Percentiles rank a stretch among this genome's conserved stretches.
Conservation (phyloP, 176 grass and related monocot genomes). For the Eragrostis nindensis region DNA sequence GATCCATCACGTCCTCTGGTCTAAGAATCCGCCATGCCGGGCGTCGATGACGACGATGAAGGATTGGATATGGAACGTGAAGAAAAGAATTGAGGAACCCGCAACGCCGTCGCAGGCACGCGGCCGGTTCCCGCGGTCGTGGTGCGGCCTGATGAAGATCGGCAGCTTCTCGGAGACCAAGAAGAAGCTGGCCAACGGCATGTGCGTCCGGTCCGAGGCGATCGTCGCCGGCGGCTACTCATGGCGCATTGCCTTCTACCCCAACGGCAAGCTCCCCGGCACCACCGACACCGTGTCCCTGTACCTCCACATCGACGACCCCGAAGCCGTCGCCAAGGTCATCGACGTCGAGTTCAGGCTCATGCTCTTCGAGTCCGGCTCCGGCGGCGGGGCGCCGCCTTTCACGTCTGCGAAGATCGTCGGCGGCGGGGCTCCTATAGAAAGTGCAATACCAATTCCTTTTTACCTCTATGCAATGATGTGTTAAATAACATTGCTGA, state of each 20-base stretch:
- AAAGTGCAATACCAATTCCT: too few relatives aligned
- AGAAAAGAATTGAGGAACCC: too few relatives aligned
- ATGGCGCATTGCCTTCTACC: constrained; percentile 12
- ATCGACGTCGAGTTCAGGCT: not conserved
- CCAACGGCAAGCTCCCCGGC: not conserved
- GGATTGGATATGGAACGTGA: too few relatives aligned
- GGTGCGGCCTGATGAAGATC: not conserved
- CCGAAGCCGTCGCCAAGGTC: not conserved
- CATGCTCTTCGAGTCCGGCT: not conserved
- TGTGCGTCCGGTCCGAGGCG: not conserved
- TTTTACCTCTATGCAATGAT: too few relatives aligned
- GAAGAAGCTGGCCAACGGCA: not conserved
- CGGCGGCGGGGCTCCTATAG: too few relatives aligned
- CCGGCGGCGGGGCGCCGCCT: not conserved
- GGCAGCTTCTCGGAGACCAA: not conserved
- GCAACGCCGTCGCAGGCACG: not conserved
- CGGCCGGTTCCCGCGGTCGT: not conserved
- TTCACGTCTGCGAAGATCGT: not conserved
- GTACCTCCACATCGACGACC: not conserved
- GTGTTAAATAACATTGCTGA: too few relatives aligned
- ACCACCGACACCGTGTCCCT: not conserved
- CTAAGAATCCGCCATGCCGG: too few relatives aligned
- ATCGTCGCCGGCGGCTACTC: not conserved
- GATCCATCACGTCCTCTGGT: too few relatives aligned
- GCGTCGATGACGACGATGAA: too few relatives aligned